Evolutionary conservation across 108 stramenopile genomes (phyloP), one percentile per base, ranked within the genome.

Genomic region (Bacterosira constricta): DNA sequence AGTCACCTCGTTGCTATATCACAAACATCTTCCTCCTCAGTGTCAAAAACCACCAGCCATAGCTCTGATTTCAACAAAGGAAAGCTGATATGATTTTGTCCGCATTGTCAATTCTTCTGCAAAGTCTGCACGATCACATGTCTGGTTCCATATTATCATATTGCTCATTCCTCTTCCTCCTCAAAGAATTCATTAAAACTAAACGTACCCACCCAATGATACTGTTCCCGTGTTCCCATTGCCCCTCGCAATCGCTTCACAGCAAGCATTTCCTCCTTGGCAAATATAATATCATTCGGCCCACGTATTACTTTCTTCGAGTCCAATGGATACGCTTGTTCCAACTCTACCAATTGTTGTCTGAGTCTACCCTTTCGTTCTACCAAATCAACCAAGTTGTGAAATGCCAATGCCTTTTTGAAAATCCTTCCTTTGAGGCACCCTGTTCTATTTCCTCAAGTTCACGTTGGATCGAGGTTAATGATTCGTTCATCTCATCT

Each of bases 181-280:
- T 78, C 77, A 72, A 78, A 78, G 63, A 78, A 78, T 29, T 78
- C 77, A 46, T 62, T 53, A 53, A 56, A 71, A 0, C 42, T 27
- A 66, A 78, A 78, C 6, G 70, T 78, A 4, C 77, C 77, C 25
- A 78, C 50, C 77, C 77, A 72, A 47, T 78, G 77, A 56, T 78
- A 78, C 12, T 78, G 77, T 31, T 78, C 77, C 35, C 37, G 61
- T 23, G 70, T 78, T 23, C 64, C 77, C 71, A 78, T 51, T 21
- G 77, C 63, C 15, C 77, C 77, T 65, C 77, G 37, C 17, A 71
- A 56, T 20, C 77, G 55, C 32, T 78, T 78, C 32, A 78, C 77
- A 9, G 77, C 77, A 58, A 78, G 50, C 3, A 71, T 52, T 6
- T 71, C 77, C 20, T 78, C 70, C 15, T 72, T 78, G 45, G 71